Percentiles rank a stretch among this genome's conserved stretches.
Conservation (phyloP, 1,284 basidiomycete species). For the Melampsora larici-populina region DNA sequence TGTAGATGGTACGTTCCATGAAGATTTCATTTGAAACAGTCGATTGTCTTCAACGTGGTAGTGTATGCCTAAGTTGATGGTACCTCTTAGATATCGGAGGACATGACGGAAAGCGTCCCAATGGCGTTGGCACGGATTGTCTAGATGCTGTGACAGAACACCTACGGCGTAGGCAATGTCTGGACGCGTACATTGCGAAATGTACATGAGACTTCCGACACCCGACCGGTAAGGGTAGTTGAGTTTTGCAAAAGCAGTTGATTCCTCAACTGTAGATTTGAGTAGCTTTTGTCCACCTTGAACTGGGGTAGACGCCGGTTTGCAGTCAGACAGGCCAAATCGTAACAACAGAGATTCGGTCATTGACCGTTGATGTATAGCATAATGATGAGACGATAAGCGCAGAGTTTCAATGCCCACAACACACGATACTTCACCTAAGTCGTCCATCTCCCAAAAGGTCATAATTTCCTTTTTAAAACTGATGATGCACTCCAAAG, state of each 20-base stretch:
- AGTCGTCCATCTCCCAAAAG: neutral
- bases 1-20: constrained; percentile 4
- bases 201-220: neutral
- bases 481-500: neutral
- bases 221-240: constrained; percentile 3
- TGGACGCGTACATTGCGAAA: no score
- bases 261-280: constrained; percentile 1
- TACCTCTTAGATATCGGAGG: neutral
- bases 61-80: neutral
- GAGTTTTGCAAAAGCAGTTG: neutral
- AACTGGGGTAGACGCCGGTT: no score
- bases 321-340: neutral
- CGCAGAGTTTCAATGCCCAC: neutral
- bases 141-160: neutral
- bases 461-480: no score
- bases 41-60: neutral
- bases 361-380: no score
- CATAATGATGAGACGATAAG: neutral
- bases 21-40: no score
- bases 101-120: constrained; percentile 9
- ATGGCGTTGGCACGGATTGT: neutral
- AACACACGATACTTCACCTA: neutral
- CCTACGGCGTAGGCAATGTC: constrained; percentile 15
- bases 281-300: no score
- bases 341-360: neutral